A percentile compares a stretch with the other conserved stretches of the same genome.
phyloP scores from a whole-genome alignment of 129 eudicot species.

The Flaveria bidentis region DNA sequence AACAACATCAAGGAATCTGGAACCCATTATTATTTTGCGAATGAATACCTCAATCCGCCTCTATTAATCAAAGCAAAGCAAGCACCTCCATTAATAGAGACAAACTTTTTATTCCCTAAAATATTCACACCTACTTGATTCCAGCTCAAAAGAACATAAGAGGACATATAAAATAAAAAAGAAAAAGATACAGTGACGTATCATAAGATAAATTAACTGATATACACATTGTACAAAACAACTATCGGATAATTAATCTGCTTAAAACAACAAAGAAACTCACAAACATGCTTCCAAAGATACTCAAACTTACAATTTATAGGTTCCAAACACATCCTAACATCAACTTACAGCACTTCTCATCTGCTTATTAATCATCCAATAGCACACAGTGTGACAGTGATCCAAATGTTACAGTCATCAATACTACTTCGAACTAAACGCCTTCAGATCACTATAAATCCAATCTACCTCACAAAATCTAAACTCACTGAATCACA shows the following conservation, averaged over 20 bases:
- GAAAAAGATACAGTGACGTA: too few species aligned
- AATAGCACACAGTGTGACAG: neutral
- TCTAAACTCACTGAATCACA: neutral
- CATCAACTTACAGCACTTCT: neutral
- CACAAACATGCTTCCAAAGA: neutral
- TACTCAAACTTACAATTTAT: neutral
- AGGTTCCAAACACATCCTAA: neutral
- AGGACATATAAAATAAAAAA: too few species aligned
- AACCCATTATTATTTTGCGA: conserved; percentile 31
- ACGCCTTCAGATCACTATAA: neutral
- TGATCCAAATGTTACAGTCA: neutral
- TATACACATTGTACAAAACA: too few species aligned
- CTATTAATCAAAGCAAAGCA: too few species aligned
- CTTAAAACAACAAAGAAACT: too few species aligned
- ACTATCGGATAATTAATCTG: too few species aligned
- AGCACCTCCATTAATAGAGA: too few species aligned
- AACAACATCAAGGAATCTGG: conserved; percentile 20
- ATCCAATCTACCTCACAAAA: neutral
- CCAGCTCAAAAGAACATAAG: too few species aligned
- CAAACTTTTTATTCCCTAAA: too few species aligned
- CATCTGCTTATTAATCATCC: neutral
- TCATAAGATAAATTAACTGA: too few species aligned
- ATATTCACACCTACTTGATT: too few species aligned
- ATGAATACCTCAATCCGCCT: too few species aligned
- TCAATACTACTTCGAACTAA: conserved; percentile 8